Evolutionary conservation across 1,139 yeast species (phyloP).

Genomic region (Hemisphaericaspora xylofermentans): DNA sequence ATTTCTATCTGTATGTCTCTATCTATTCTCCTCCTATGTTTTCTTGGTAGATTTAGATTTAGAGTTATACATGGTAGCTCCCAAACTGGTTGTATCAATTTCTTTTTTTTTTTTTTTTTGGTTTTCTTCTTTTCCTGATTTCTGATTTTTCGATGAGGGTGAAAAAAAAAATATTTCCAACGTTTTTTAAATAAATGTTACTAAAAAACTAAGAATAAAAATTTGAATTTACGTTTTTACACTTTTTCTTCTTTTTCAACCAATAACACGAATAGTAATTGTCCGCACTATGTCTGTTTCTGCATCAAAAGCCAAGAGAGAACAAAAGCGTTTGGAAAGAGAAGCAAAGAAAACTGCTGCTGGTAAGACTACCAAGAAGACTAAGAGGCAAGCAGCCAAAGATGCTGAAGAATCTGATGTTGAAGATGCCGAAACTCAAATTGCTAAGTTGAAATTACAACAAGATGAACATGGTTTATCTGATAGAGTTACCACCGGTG

Average conservation of each 20-base stretch:
- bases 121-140: no score
- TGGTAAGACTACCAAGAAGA: constrained; percentile 69
- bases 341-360: constrained; percentile 68
- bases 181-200: not conserved
- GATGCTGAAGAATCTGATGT: constrained; percentile 60
- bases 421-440: constrained; percentile 69
- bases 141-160: no score
- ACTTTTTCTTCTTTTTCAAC: constrained; percentile 1
- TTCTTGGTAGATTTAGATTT: no score
- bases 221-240: constrained; percentile 1
- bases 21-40: no score
- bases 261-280: constrained; percentile 1
- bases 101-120: no score
- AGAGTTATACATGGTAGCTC: no score
- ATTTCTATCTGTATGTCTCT: no score
- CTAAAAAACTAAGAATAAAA: constrained; percentile 2
- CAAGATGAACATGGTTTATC: constrained; percentile 91
- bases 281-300: constrained; percentile 55
- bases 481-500: constrained; percentile 98
- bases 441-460: constrained; percentile 86
- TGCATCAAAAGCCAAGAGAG: constrained; percentile 96
- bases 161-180: no score
- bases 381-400: constrained; percentile 54
- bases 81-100: no score
- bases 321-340: constrained; percentile 67